Base-by-base conservation (phyloP, 768 basidiomycete species). In the Xerocomus brunneocitrinus region DNA sequence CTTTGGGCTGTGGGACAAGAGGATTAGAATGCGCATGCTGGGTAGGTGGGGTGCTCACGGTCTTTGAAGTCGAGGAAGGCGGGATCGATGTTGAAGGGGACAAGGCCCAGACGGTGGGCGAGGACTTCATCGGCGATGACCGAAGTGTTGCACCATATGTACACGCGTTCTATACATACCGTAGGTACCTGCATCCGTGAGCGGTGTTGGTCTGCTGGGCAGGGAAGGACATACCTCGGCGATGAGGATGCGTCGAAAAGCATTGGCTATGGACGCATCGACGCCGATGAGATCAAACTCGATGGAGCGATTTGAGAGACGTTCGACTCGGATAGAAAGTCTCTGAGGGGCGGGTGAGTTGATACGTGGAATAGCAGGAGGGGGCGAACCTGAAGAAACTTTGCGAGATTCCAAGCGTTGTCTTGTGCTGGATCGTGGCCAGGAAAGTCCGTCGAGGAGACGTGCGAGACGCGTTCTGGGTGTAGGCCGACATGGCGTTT, bases 221-320 rank as follows among this genome's bases (percentile, higher is more conserved):
- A 39, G 8, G 14, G 5, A 19, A 13, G 35, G 49, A 69, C 81
- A 49, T 53, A 93, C 95, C 80, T 99, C 97, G 9, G 95, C 89
- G 44, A 98, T 89, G 67, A 98, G 77, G 50, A 97, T 92, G 52
- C 97, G 79, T 27, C 97, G 79, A 58, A 95, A 82, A 0, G 95
- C 93, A 69, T 99, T 98, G 30, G 97, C 94, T 54, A 99, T 89
- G 14, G 92, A 90, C 0, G 97, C 91, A 67, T 99, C 95, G 28
- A 98, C 88, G 5, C 95, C 95, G 52, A 98, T 81, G 42, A 98
- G 76, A 71, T 99, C 97, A 68, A 99, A 95, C 60, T 98, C 95
- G 56, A 97, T 82, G 2, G 88, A 86, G 14, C 86, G 80, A 40
- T 87, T 79, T 0, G 94, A 95, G 34, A 95, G 73, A 40, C 89